Base-by-base conservation (phyloP, 2,329 filamentous ascomycete genomes). In the Epichloe elymi region DNA sequence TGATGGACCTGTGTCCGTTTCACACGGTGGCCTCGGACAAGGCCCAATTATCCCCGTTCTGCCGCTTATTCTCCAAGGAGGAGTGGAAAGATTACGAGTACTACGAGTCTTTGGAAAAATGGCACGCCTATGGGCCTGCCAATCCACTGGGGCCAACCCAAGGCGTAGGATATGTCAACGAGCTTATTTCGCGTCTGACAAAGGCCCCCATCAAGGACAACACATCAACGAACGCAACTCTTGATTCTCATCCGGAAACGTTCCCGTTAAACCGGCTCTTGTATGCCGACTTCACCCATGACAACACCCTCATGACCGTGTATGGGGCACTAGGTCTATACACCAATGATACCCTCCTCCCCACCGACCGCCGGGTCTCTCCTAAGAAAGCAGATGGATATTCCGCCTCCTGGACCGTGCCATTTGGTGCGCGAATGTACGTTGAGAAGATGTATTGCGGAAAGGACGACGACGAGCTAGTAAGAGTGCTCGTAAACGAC, bases 1-100 rank as follows among this genome's bases (percentile, higher is more conserved):
- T 96, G 36, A 95, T 96, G 88, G 88, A 95, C 59, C 73, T 95
- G 54, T 96, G 90, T 61, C 83, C 90, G 0, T 95, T 88, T 68
- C 77, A 85, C 58, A 91, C 87, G 0, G 80, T 95, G n/a, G 80
- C 83, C 8, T 72, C 78, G 5, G 61, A 67, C 0, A 67, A 74
- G 4, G 55, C 53, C 1, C 58, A 56, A 1, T 64, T 84, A 10
- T 88, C 88, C 0, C 70, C 73, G 0, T 94, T 95, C 67, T 96
- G 90, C 66, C 63, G 64, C 14, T 72, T 95, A 26, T 95, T 95
- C 68, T 82, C 78, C 0, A 63, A 73, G 14, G 65, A 75, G 1
- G 88, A 95, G 66, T 95, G 88, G 86, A 69, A 71, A 37, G 70
- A 77, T 53, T 95, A 94, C 67, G 83, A 89, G 65, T 95, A 95